A percentile compares a stretch with the other conserved stretches of the same genome.
Conservation (phyloP, 345 rosid genomes). For the Cardamine chenopodiifolia region DNA sequence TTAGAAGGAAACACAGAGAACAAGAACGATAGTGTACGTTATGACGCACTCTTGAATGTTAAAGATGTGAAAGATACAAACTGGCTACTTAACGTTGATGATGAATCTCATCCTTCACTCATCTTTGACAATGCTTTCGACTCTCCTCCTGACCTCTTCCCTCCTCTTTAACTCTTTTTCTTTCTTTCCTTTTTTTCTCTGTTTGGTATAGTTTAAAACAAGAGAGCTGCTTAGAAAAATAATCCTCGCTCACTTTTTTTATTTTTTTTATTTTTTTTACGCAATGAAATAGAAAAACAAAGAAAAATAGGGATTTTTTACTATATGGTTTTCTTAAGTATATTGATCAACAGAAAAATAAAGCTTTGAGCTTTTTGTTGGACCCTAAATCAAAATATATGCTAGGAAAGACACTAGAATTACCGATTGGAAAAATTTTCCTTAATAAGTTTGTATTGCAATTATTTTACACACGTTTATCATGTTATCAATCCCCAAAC, state of each 20-base stretch:
- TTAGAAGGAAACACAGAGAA: constrained; percentile 5
- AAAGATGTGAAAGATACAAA: constrained; percentile 44
- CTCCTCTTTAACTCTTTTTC: constrained; percentile 31
- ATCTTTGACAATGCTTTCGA: constrained; percentile 40
- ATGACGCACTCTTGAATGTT: constrained; percentile 37
- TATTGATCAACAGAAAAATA: constrained; percentile 13
- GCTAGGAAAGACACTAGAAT: not conserved
- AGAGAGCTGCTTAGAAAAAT: constrained; percentile 27
- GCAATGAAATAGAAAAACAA: not conserved
- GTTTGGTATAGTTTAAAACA: constrained; percentile 13
- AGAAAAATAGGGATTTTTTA: not conserved
- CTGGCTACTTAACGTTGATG: constrained; percentile 44
- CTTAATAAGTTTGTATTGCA: not conserved
- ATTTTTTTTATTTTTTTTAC: not conserved
- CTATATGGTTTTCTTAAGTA: too few relatives aligned
- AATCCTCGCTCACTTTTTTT: constrained; percentile 2
- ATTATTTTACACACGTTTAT: not conserved
- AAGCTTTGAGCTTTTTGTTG: constrained; percentile 9
- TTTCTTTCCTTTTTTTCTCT: not conserved
- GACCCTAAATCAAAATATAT: not conserved
- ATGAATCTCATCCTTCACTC: constrained; percentile 32
- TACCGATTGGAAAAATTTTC: too few relatives aligned
- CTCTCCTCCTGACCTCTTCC: constrained; percentile 42
- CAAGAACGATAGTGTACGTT: constrained; percentile 37
- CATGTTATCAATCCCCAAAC: too few relatives aligned